A percentile compares a stretch with the other conserved stretches of the same genome.
Conservation (phyloP, 2,329 filamentous ascomycete genomes). For the Colletotrichum theobromicola region DNA sequence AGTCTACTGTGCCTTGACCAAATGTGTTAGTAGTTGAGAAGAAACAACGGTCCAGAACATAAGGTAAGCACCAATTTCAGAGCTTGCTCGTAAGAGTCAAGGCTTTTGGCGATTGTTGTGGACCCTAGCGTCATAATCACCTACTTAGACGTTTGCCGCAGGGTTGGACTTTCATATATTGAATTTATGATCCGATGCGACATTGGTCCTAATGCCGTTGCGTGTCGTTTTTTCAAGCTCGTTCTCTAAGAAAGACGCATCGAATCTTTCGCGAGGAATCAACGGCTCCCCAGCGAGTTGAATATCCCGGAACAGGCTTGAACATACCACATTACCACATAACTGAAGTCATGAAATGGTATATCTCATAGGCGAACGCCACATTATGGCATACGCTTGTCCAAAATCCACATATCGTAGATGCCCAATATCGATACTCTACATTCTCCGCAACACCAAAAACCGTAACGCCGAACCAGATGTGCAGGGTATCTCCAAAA, state of each 20-base stretch:
- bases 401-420: neutral
- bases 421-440: neutral
- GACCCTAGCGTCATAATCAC: neutral
- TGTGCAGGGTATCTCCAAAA: neutral
- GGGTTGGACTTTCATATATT: no score
- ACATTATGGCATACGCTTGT: neutral
- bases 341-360: neutral
- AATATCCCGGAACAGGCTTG: neutral
- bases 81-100: neutral
- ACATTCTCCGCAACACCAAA: neutral
- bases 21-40: no score
- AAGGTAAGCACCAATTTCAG: no score
- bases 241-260: neutral
- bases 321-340: neutral
- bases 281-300: neutral
- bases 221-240: neutral
- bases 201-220: neutral
- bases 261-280: neutral
- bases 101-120: neutral
- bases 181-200: no score
- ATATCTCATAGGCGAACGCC: neutral
- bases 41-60: no score
- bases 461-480: neutral
- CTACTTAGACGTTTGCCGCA: neutral
- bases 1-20: no score